These are phyloP conservation scores for Aristolochia californica DNA, from an alignment of 164 flowering plant species.

Conservation along the genomic window DNA sequence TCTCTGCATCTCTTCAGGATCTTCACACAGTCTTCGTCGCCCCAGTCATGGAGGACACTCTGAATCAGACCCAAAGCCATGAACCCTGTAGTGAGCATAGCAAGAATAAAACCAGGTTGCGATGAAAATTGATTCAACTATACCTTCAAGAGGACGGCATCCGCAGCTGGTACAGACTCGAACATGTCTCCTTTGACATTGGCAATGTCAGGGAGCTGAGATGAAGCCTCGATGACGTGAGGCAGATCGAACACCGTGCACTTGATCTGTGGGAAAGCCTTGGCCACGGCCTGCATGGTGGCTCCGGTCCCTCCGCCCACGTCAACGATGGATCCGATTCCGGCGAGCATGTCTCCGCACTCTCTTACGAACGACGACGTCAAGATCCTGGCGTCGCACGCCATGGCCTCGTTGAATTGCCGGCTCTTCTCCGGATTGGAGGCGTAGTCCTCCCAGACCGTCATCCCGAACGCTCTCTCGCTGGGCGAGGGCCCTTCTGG, in stretches of 20 bases:
- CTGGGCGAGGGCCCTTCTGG: conserved; percentile 7
- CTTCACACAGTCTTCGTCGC: conserved; percentile 22
- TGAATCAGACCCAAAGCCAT: too few species aligned
- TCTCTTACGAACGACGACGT: conserved; percentile 10
- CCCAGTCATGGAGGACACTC: conserved; percentile 40
- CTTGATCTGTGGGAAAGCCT: conserved; percentile 19
- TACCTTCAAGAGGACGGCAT: conserved; percentile 3
- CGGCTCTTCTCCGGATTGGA: conserved; percentile 13
- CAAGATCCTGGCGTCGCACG: conserved; percentile 13
- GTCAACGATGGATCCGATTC: conserved; percentile 18
- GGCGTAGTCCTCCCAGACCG: conserved; percentile 18
- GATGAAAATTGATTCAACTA: too few species aligned
- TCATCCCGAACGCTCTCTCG: conserved; percentile 20
- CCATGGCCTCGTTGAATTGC: conserved; percentile 28
- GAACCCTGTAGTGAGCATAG: too few species aligned
- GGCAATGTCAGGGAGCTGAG: conserved; percentile 4
- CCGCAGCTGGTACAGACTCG: conserved; percentile 10
- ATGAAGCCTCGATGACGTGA: conserved; percentile 10
- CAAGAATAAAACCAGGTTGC: too few species aligned
- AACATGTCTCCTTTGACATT: conserved; percentile 16
- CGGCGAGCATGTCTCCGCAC: conserved; percentile 11
- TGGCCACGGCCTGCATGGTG: conserved; percentile 12
- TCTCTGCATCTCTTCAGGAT: conserved; percentile 34
- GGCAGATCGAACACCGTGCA: conserved; percentile 23
- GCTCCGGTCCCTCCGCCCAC: conserved; percentile 28